A percentile compares a stretch with the other conserved stretches of the same genome.
Conservation (phyloP, 1,284 basidiomycete genomes). For the Singerocomus rubriflavus region DNA sequence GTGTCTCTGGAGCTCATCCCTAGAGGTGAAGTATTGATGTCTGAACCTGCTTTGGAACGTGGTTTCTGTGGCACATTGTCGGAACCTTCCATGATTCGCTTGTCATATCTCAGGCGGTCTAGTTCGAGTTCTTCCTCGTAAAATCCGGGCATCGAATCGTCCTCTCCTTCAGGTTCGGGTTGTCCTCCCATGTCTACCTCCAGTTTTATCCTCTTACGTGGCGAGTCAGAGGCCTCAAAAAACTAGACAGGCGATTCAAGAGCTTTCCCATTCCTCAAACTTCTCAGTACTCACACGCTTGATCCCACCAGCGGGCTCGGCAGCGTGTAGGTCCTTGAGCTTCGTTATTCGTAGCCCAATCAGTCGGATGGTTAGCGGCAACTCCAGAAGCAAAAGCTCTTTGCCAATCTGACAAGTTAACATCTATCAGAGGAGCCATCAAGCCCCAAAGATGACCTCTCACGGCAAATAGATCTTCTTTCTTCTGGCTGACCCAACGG, state of each 20-base stretch:
- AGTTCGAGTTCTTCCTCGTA: constrained; percentile 40
- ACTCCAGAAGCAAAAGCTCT: constrained; percentile 76
- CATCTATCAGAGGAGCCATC: constrained; percentile 3
- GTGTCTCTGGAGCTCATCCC: neutral
- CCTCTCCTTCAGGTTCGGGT: constrained; percentile 32
- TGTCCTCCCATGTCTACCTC: constrained; percentile 13
- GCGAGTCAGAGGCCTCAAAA: constrained; percentile 42
- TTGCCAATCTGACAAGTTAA: constrained; percentile 61
- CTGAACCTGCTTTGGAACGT: constrained; percentile 18
- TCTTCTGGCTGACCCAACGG: constrained; percentile 67
- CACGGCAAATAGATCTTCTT: constrained; percentile 78
- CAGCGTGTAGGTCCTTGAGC: constrained; percentile 69
- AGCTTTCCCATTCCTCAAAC: neutral
- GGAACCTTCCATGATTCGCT: constrained; percentile 19
- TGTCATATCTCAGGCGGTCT: constrained; percentile 19
- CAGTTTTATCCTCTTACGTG: constrained; percentile 43
- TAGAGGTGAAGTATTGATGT: neutral
- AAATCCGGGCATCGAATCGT: constrained; percentile 53
- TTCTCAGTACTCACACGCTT: constrained; percentile 50
- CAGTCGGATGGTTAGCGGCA: constrained; percentile 74
- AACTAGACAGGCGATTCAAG: constrained; percentile 42
- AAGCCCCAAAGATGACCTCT: constrained; percentile 23
- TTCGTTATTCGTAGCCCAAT: constrained; percentile 84
- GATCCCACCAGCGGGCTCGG: constrained; percentile 50
- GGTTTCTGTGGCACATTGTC: constrained; percentile 7